Conservation (phyloP, 441 rosid species). For the Flueggea neowawraea region DNA sequence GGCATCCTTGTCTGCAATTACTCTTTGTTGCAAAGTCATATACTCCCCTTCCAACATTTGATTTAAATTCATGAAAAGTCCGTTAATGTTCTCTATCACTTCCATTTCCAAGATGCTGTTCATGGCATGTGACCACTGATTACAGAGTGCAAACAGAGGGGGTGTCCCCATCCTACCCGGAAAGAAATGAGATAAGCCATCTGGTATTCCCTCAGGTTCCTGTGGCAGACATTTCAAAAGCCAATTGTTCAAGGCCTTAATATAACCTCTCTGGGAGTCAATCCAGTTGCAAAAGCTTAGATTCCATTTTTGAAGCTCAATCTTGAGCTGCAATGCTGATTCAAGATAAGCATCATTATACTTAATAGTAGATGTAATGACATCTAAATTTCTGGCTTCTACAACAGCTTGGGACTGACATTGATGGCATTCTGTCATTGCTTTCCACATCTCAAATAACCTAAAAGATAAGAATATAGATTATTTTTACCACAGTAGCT, state of each 20-base stretch:
- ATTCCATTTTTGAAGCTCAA: conserved; percentile 68
- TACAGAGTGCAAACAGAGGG: conserved; percentile 66
- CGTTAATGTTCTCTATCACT: conserved; percentile 59
- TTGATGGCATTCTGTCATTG: conserved; percentile 77
- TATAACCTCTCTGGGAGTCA: conserved; percentile 57
- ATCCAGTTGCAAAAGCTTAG: conserved; percentile 68
- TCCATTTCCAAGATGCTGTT: conserved; percentile 70
- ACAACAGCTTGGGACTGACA: conserved; percentile 59
- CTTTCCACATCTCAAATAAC: conserved; percentile 84
- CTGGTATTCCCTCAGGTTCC: conserved; percentile 61
- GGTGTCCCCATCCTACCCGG: conserved; percentile 72
- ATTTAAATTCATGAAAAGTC: conserved; percentile 44
- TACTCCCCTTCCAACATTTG: conserved; percentile 66
- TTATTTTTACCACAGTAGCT: conserved; percentile 1
- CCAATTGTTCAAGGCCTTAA: conserved; percentile 76
- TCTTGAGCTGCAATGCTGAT: conserved; percentile 61
- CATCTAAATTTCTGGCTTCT: conserved; percentile 56
- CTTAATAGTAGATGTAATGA: conserved; percentile 45
- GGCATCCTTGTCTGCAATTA: conserved; percentile 49
- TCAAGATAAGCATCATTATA: conserved; percentile 52
- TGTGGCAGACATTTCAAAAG: conserved; percentile 64
- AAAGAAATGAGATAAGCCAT: conserved; percentile 56
- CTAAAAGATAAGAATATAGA: conserved; percentile 24
- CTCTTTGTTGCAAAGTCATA: conserved; percentile 35
- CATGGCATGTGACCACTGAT: conserved; percentile 76